These are phyloP conservation scores for Nicotiana tabacum DNA, from an alignment of 257 asterid species.

Conservation along the genomic window DNA sequence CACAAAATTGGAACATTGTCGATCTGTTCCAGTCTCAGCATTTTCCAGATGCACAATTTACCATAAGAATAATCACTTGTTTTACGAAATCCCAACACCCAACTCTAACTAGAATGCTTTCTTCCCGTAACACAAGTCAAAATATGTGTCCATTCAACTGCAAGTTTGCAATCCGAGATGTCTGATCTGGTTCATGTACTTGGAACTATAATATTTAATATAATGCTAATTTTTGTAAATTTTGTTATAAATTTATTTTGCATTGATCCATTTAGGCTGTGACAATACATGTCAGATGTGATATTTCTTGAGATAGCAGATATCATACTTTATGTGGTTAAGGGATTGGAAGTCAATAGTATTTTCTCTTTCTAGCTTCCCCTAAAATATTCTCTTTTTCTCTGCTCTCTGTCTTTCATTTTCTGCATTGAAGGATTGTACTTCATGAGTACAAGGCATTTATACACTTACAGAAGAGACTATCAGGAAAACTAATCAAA, in stretches of 20 bases:
- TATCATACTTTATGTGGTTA: background rate
- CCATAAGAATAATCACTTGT: background rate
- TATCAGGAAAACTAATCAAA: no score
- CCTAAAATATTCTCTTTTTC: background rate
- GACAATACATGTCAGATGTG: background rate
- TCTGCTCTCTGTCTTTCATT: background rate
- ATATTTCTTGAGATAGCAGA: background rate
- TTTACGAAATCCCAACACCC: background rate
- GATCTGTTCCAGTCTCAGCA: background rate
- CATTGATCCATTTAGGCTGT: background rate
- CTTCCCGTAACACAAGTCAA: background rate
- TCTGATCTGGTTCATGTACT: background rate
- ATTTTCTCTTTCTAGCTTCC: background rate
- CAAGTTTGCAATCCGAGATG: background rate
- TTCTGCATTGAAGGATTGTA: background rate
- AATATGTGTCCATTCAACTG: background rate
- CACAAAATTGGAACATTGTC: background rate
- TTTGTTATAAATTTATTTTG: background rate
- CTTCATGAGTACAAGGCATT: no score
- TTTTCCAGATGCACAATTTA: background rate
- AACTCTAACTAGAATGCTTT: background rate
- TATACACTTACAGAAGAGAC: no score
- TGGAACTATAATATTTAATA: background rate
- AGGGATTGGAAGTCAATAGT: background rate
- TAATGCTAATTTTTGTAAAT: background rate